A percentile compares a stretch with the other conserved stretches of the same genome.
Evolutionary conservation across 2,329 filamentous ascomycete species (phyloP).

Genomic region (Parascedosporium putredinis): DNA sequence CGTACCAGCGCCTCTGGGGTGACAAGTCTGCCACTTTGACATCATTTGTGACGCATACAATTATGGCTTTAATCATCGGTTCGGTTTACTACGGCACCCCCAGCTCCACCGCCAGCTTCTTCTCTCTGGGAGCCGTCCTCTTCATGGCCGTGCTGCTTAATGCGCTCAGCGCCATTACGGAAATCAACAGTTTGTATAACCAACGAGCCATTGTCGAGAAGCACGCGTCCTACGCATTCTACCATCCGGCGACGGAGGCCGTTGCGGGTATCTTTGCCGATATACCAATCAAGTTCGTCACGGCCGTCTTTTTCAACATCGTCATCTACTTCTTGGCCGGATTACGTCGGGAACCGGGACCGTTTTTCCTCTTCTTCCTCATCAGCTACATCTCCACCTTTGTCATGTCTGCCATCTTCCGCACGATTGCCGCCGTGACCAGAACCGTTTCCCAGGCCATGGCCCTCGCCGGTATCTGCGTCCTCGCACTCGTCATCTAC

Average conservation of each 20-base stretch:
- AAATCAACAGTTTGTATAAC: slow-evolving; percentile 35
- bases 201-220: slow-evolving; percentile 39
- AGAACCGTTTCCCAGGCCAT: slow-evolving; percentile 52
- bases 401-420: slow-evolving; percentile 67
- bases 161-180: slow-evolving; percentile 45
- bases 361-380: slow-evolving; percentile 70
- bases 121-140: slow-evolving; percentile 42
- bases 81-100: slow-evolving; percentile 47
- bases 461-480: slow-evolving; percentile 39
- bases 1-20: slow-evolving; percentile 42
- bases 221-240: slow-evolving; percentile 37
- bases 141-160: slow-evolving; percentile 53
- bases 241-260: slow-evolving; percentile 42
- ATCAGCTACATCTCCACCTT: slow-evolving; percentile 59
- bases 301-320: slow-evolving; percentile 40
- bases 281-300: slow-evolving; percentile 46
- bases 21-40: slow-evolving; percentile 38
- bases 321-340: slow-evolving; percentile 47
- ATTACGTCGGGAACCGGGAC: slow-evolving; percentile 44
- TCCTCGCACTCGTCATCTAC: slow-evolving; percentile 49
- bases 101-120: slow-evolving; percentile 39
- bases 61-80: slow-evolving; percentile 51
- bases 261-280: slow-evolving; percentile 43
- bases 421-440: slow-evolving; percentile 61
- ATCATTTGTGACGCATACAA: slow-evolving; percentile 33